These are phyloP conservation scores for Pochonia chlamydosporia DNA, from an alignment of 2,329 filamentous ascomycete genomes.

Conservation along the genomic window DNA sequence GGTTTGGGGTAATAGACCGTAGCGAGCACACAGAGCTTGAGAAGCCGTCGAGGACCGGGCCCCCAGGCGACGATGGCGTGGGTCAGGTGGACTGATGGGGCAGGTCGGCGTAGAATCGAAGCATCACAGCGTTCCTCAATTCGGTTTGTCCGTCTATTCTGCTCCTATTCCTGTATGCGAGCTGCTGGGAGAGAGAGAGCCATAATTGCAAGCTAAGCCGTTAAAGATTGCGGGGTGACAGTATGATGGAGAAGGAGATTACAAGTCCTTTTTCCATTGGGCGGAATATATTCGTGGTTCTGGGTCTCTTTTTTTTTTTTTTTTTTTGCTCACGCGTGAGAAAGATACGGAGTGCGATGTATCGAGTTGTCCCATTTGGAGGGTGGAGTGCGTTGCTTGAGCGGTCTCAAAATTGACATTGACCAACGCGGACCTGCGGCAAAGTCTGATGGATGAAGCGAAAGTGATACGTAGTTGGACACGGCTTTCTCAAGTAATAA, in stretches of 20 bases:
- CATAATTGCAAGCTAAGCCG: not conserved
- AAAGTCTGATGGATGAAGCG: not conserved
- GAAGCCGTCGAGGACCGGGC: not conserved
- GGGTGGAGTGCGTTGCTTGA: not conserved
- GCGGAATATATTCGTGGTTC: not conserved
- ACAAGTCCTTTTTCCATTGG: not conserved
- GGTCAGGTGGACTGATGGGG: slow-evolving; percentile 8
- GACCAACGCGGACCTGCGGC: not conserved
- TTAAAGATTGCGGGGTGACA: not conserved
- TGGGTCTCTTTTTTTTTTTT: too few species aligned
- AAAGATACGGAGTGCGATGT: too few species aligned
- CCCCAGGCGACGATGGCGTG: slow-evolving; percentile 3
- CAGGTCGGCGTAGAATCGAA: slow-evolving; percentile 7
- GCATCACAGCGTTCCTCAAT: not conserved
- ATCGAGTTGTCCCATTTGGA: not conserved
- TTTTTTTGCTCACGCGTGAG: too few species aligned
- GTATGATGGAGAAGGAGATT: not conserved
- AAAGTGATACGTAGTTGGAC: not conserved
- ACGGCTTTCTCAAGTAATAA: too few species aligned
- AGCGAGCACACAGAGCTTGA: not conserved
- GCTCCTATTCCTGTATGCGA: not conserved
- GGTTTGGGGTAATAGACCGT: not conserved
- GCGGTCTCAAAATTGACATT: not conserved
- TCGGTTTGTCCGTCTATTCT: not conserved
- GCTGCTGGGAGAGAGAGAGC: not conserved